Percentiles rank a stretch among this genome's conserved stretches.
Evolutionary conservation across 176 grass and related monocot genomes (phyloP).

Genomic region (Raddia distichophylla): DNA sequence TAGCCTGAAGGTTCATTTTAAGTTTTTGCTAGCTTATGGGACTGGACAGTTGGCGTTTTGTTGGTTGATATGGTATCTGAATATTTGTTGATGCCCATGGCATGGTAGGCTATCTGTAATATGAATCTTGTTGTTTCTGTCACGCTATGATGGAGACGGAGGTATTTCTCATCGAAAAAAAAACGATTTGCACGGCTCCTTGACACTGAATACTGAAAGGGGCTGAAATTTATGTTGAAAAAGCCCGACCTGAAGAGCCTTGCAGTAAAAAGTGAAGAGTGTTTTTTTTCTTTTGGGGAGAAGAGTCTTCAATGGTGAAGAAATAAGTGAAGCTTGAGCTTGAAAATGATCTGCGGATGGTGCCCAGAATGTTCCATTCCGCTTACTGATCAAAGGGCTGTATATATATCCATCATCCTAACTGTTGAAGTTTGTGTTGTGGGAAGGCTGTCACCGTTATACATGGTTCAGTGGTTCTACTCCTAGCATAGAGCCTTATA

Average conservation of each 20-base stretch:
- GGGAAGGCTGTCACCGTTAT: neutral
- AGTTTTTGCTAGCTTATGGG: too few relatives aligned
- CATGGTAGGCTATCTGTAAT: too few relatives aligned
- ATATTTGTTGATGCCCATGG: too few relatives aligned
- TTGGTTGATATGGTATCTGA: too few relatives aligned
- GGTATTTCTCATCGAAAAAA: too few relatives aligned
- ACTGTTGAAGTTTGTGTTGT: slow-evolving; percentile 12
- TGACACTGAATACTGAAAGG: slow-evolving; percentile 1
- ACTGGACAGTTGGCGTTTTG: too few relatives aligned
- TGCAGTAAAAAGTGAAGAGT: neutral
- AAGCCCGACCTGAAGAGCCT: neutral
- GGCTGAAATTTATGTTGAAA: slow-evolving; percentile 5
- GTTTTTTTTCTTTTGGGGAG: too few relatives aligned
- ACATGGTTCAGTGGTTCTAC: neutral
- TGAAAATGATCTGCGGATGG: neutral
- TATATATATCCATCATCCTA: neutral
- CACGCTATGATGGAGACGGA: too few relatives aligned
- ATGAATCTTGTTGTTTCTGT: too few relatives aligned
- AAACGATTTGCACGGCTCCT: slow-evolving; percentile 4
- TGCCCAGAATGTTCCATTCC: neutral
- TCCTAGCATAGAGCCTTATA: neutral
- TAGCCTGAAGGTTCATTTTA: too few relatives aligned
- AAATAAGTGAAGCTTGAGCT: neutral
- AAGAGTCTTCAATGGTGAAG: neutral
- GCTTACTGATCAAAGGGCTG: neutral